Conservation (phyloP, 1,284 basidiomycete species). For the Phellopilus nigrolimitatus region DNA sequence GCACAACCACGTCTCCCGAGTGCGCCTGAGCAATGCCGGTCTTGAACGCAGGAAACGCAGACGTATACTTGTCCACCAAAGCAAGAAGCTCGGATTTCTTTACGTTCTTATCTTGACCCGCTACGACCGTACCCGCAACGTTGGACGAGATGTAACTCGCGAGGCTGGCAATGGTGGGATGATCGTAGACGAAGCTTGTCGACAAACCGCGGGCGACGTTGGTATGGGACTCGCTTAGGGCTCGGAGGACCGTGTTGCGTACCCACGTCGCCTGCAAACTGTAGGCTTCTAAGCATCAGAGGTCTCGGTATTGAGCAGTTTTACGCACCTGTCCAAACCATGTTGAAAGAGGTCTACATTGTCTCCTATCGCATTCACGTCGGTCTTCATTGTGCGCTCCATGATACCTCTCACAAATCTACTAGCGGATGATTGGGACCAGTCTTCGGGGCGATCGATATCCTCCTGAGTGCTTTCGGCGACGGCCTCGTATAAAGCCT, state of each 20-base stretch:
- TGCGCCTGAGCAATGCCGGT: not conserved
- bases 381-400: too few species aligned
- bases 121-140: not conserved
- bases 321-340: too few species aligned
- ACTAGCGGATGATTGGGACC: too few species aligned
- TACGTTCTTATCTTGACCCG: slow-evolving; percentile 15
- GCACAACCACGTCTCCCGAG: slow-evolving; percentile 26
- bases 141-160: slow-evolving; percentile 1
- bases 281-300: too few species aligned
- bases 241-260: slow-evolving; percentile 26
- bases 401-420: too few species aligned
- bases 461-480: too few species aligned
- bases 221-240: slow-evolving; percentile 23
- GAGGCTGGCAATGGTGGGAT: slow-evolving; percentile 24
- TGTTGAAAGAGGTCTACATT: too few species aligned
- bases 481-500: too few species aligned
- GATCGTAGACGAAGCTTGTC: slow-evolving; percentile 26
- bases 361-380: too few species aligned
- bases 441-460: too few species aligned
- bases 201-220: slow-evolving; percentile 22
- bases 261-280: slow-evolving; percentile 32
- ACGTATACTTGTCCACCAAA: slow-evolving; percentile 31
- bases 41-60: slow-evolving; percentile 24
- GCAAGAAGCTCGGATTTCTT: slow-evolving; percentile 25
- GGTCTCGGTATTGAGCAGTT: too few species aligned